A percentile compares a stretch with the other conserved stretches of the same genome.
Evolutionary conservation across 169 alveolate genomes (phyloP).

Genomic region (Babesia bigemina): DNA sequence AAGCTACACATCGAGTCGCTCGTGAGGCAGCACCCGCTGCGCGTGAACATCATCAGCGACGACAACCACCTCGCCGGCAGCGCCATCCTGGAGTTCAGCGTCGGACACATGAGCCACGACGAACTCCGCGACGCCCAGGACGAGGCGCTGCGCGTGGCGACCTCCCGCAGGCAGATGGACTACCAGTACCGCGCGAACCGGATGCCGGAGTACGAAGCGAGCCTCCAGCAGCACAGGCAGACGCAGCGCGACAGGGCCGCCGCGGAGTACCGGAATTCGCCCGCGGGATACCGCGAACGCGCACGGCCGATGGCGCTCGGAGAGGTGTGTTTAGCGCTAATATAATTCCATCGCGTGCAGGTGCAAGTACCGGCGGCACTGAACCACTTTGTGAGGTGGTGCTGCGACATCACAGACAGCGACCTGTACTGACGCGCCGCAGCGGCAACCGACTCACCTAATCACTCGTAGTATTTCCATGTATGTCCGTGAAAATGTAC

Average conservation of each 20-base stretch:
- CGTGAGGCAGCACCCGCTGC: constrained; percentile 72
- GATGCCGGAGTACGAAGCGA: constrained; percentile 67
- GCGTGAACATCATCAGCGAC: constrained; percentile 76
- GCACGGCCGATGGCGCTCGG: constrained; percentile 1
- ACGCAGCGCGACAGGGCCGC: constrained; percentile 30
- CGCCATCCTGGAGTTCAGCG: constrained; percentile 70
- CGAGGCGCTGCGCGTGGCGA: constrained; percentile 55
- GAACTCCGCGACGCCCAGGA: constrained; percentile 65
- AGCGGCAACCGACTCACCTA: constrained; percentile 7
- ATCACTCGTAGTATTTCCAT: constrained; percentile 3
- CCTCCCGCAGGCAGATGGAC: constrained; percentile 28
- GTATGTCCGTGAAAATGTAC: constrained; percentile 32
- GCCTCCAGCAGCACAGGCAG: constrained; percentile 33
- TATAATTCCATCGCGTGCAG: constrained; percentile 7
- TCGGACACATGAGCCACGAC: constrained; percentile 56
- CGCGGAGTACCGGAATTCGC: constrained; percentile 10
- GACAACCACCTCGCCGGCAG: constrained; percentile 68
- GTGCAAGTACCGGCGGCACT: constrained; percentile 55
- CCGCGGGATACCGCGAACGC: constrained; percentile 7
- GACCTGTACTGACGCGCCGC: constrained; percentile 58
- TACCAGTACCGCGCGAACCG: constrained; percentile 48
- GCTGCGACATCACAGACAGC: constrained; percentile 79
- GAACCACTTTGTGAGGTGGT: constrained; percentile 77
- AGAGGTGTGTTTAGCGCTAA: constrained; percentile 25
- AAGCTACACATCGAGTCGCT: constrained; percentile 73